Conservation (phyloP, 192 early-diverging fungal genomes). For the Umbelopsis isabellina region DNA sequence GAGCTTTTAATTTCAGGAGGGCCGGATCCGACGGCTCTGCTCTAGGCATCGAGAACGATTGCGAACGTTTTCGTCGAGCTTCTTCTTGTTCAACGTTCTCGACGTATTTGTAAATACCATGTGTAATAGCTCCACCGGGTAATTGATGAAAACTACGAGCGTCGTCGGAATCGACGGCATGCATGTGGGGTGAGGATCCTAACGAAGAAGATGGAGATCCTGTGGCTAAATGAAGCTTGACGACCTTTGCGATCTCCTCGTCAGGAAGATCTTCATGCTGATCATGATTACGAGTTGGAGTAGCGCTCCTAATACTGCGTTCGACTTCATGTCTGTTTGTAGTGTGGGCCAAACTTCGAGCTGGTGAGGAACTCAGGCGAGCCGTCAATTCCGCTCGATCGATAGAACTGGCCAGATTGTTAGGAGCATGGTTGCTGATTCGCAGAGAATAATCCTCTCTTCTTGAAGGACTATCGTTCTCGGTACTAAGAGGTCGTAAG, state of each 20-base stretch:
- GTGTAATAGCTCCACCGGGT: conserved; percentile 78
- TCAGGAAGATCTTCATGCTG: conserved; percentile 41
- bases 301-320: background rate
- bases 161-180: conserved; percentile 35
- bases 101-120: conserved; percentile 90
- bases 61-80: conserved; percentile 47
- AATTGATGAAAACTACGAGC: conserved; percentile 53
- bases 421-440: conserved; percentile 1
- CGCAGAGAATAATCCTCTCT: background rate
- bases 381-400: conserved; percentile 10
- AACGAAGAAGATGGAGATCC: conserved; percentile 39
- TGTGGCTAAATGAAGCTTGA: conserved; percentile 68
- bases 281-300: background rate
- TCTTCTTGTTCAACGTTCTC: conserved; percentile 66
- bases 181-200: conserved; percentile 26
- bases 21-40: conserved; percentile 55
- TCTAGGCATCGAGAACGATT: conserved; percentile 57
- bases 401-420: background rate
- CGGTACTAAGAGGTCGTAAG: background rate
- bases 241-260: conserved; percentile 58
- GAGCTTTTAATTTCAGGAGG: conserved; percentile 66
- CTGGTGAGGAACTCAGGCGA: conserved; percentile 14
- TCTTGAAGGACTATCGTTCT: background rate
- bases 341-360: background rate
- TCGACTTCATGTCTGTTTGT: background rate